Evolutionary conservation across 2,329 filamentous ascomycete species (phyloP), one percentile per base, ranked within the genome.

Genomic region (Pseudovirgaria hyperparasitica): DNA sequence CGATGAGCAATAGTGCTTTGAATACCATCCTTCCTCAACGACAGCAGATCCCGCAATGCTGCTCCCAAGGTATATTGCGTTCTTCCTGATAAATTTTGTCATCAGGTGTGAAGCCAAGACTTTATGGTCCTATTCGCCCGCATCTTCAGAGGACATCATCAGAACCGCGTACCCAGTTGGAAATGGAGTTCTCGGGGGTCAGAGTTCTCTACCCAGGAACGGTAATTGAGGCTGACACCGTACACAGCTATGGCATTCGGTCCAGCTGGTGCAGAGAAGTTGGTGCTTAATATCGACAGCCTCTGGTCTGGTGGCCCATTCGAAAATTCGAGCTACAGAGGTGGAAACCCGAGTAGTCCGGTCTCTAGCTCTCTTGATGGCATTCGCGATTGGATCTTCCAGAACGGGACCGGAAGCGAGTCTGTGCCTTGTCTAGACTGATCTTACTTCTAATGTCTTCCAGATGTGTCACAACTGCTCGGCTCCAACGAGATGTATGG

Each of bases 301-400:
- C 36, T 68, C 2, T 68, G 63, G 64, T 58, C 57, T 2, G 63
- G 61, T 3, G 64, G 64, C 0, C 63, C 63, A 0, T 68, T 67
- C 30, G 50, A 62, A 29, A 45, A 41, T 20, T 28, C 57, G 46
- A 52, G 47, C 29, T 67, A 67, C 36, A 54, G 44, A 0, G 63
- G 64, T 10, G 63, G 62, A 1, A 67, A 67, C 22, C 62, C 62
- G 10, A 33, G 33, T 2, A 36, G 39, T 3, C 38, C 53, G 0
- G 46, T 50, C 4, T 48, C 49, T 2, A 34, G 46, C 5, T 47
- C 48, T 16, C 33, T 67, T 1, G 46, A 53, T 2, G 54, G 48
- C 0, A 63, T 66, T 4, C 47, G 62, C n/a, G 45, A 58, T 4
- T 52, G 40, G 34, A 66, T 67, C 10, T 67, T 65, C 23, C 39